Percentiles rank a stretch among this genome's conserved stretches.
These are phyloP conservation scores for Arthrobotrys iridis DNA, from an alignment of 2,329 filamentous ascomycete species.

Conservation along the genomic window DNA sequence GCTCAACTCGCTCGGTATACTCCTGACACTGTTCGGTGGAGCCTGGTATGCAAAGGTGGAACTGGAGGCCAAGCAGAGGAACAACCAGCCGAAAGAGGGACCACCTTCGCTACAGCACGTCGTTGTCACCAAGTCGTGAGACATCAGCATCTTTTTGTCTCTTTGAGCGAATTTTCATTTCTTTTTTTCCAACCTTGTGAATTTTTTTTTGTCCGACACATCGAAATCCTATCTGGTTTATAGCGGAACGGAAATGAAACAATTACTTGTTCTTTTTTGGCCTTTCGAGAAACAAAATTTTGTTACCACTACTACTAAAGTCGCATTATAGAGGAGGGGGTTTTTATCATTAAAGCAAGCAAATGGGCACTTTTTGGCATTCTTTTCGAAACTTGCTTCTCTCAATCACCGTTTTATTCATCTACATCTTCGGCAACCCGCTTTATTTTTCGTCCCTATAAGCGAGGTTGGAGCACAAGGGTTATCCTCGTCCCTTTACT, in stretches of 20 bases:
- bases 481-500: slow-evolving; percentile 39
- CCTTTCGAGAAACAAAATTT: slow-evolving; percentile 4
- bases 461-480: slow-evolving; percentile 52
- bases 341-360: slow-evolving; percentile 52
- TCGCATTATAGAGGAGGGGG: slow-evolving; percentile 53
- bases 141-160: not conserved
- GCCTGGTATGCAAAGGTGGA: slow-evolving; percentile 69
- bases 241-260: slow-evolving; percentile 51
- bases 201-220: slow-evolving; percentile 28
- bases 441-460: slow-evolving; percentile 7
- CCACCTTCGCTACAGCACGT: slow-evolving; percentile 39
- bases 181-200: slow-evolving; percentile 14
- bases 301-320: slow-evolving; percentile 23
- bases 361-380: slow-evolving; percentile 46
- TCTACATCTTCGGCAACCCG: slow-evolving; percentile 23
- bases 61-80: slow-evolving; percentile 60
- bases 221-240: slow-evolving; percentile 48
- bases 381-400: slow-evolving; percentile 20
- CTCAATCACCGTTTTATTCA: slow-evolving; percentile 15
- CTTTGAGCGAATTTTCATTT: slow-evolving; percentile 9
- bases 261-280: slow-evolving; percentile 19
- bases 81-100: slow-evolving; percentile 43
- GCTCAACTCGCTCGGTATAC: slow-evolving; percentile 67
- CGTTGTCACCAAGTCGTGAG: slow-evolving; percentile 50
- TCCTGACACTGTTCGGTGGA: slow-evolving; percentile 67